Evolutionary conservation across 1,284 basidiomycete species (phyloP).

Genomic region (Polyporus tsugae): DNA sequence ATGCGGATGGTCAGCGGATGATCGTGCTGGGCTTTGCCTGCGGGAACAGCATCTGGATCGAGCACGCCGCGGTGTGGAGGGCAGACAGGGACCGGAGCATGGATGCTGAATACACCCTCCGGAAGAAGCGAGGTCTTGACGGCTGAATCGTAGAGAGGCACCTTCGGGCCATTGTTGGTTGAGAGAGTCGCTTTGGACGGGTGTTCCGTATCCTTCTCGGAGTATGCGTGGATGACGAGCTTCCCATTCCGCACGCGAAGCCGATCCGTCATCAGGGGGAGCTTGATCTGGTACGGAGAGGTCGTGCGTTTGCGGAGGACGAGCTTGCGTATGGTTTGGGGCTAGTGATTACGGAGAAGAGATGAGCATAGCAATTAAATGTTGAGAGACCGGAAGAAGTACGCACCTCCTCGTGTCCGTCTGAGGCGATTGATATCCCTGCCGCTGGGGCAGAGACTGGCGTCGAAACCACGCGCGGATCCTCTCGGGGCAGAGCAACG

Average conservation of each 20-base stretch:
- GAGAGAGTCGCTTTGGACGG: background rate
- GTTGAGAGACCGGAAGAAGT: background rate
- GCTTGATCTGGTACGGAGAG: slow-evolving; percentile 33
- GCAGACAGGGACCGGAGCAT: background rate
- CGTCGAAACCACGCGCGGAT: background rate
- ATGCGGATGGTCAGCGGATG: background rate
- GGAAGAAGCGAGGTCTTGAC: background rate
- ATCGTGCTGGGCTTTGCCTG: background rate
- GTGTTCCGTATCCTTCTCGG: background rate
- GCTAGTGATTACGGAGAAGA: slow-evolving; percentile 10
- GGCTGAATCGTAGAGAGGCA: background rate
- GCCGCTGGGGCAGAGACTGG: background rate
- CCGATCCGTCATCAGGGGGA: slow-evolving; percentile 28
- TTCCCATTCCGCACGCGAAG: slow-evolving; percentile 21
- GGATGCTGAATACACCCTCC: background rate
- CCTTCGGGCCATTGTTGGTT: background rate
- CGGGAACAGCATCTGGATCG: background rate
- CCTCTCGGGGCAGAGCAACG: background rate
- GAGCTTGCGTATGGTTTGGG: slow-evolving; percentile 27
- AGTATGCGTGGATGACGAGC: slow-evolving; percentile 5
- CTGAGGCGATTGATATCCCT: too few relatives aligned
- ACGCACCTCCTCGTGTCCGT: slow-evolving; percentile 13
- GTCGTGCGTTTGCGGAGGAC: slow-evolving; percentile 32
- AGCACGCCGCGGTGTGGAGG: background rate
- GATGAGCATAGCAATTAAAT: background rate